phyloP scores from a whole-genome alignment of 129 eudicot genomes.

The Helianthus annuus region HanXRQr2.0-SUNRISE NC_035444.2:56952501-56953000 shows the following conservation, averaged over 20 bases:
- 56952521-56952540: too few relatives aligned
- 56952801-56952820: not conserved
- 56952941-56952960: too few relatives aligned
- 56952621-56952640: not conserved
- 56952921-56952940: too few relatives aligned
- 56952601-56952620: constrained; percentile 16
- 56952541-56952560: not conserved
- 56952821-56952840: not conserved
- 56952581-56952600: not conserved
- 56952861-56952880: not conserved
- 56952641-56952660: constrained; percentile 11
- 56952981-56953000: too few relatives aligned
- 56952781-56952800: constrained; percentile 19
- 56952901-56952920: too few relatives aligned
- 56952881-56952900: not conserved
- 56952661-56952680: not conserved
- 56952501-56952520: too few relatives aligned
- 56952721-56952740: constrained; percentile 26
- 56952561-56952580: not conserved
- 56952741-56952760: constrained; percentile 23
- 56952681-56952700: not conserved
- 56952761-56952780: constrained; percentile 25
- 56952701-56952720: constrained; percentile 16
- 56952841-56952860: too few relatives aligned
- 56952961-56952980: too few relatives aligned